Base-by-base conservation (phyloP, 306 rosid species). In the Corylus avellana region DNA sequence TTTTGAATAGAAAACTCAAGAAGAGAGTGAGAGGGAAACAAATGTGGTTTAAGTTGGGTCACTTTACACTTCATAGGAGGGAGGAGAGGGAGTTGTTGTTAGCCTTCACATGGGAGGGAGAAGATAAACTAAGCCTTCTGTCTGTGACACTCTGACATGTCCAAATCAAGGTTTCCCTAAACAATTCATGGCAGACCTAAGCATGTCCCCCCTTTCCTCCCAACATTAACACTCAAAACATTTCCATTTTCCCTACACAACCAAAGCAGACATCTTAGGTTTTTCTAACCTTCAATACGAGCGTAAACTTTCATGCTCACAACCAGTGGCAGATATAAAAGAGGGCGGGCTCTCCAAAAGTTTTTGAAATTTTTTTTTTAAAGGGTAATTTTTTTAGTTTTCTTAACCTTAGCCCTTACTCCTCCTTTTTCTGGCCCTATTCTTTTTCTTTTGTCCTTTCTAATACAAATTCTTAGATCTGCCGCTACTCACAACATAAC, bases 151-250 rank as follows among this genome's bases (percentile, higher is more conserved):
- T 42, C 46, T 89, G 92, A 90, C 92, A 90, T 89, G 92, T 88
- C 96, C 83, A 85, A 87, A 88, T 91, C 91, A 89, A 82, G 85
- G 83, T 88, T 89, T 84, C 83, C 76, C 79, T 81, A 88, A 73
- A 87, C 42, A 86, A 86, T 88, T 84, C 86, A 86, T 20, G 64
- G 68, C 71, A 84, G 78, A 86, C 87, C 88, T 76, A 85, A 81
- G 89, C 86, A 75, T 90, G 93, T 88, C 87, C 83, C 89, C 87
- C 64, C 83, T 71, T 82, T 84, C 35, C 2, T 32, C 35, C 35
- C 35, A 75, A 42, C 75, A 62, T 80, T 76, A 62, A 67, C 61
- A 72, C 80, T 32, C 70, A 72, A 81, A 70, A 20, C 25, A 32
- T 81, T 86, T 85, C 80, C 77, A 63, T 69, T 83, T 77, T 83